Conservation (phyloP, 1,284 basidiomycete species). For the Baeospora myosura region DNA sequence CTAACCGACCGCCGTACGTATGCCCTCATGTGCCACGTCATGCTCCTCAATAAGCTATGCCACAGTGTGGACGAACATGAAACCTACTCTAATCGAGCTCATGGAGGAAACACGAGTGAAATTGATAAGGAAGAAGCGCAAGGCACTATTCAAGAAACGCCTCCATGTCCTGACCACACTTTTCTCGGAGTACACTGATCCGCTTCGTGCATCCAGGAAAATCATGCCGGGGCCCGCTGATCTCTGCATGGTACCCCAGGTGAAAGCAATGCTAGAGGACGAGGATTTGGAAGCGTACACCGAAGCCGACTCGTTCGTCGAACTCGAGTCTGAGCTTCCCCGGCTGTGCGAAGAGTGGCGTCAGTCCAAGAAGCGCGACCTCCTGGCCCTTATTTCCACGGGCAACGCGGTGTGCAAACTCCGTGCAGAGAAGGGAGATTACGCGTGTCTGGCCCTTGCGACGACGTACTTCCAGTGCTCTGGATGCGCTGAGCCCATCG, state of each 20-base stretch:
- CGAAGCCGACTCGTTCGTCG: conserved; percentile 11
- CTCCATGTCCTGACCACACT: conserved; percentile 10
- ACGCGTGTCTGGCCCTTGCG: conserved; percentile 17
- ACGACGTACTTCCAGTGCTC: conserved; percentile 24
- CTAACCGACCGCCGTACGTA: conserved; percentile 12
- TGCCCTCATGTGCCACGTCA: not conserved
- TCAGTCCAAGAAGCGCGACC: conserved; percentile 7
- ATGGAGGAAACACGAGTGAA: conserved; percentile 11
- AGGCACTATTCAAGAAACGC: conserved; percentile 13
- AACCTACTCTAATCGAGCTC: conserved; percentile 9
- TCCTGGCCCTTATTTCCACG: conserved; percentile 11
- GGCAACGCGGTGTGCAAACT: not conserved
- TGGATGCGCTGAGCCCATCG: conserved; percentile 21
- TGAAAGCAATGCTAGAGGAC: conserved; percentile 12
- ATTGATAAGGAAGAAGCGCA: conserved; percentile 12
- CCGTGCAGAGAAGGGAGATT: not conserved
- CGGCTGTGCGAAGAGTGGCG: conserved; percentile 13
- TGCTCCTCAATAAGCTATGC: not conserved
- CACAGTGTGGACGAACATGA: conserved; percentile 13
- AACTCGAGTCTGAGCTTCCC: conserved; percentile 9
- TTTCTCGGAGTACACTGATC: conserved; percentile 10
- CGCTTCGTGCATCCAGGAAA: conserved; percentile 2
- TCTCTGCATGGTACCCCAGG: conserved; percentile 10
- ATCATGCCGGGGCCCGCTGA: conserved; percentile 12
- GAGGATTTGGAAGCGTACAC: conserved; percentile 11